Evolutionary conservation across 306 rosid species (phyloP), one percentile per base, ranked within the genome.

Genomic region (Acacia acuminata): DNA sequence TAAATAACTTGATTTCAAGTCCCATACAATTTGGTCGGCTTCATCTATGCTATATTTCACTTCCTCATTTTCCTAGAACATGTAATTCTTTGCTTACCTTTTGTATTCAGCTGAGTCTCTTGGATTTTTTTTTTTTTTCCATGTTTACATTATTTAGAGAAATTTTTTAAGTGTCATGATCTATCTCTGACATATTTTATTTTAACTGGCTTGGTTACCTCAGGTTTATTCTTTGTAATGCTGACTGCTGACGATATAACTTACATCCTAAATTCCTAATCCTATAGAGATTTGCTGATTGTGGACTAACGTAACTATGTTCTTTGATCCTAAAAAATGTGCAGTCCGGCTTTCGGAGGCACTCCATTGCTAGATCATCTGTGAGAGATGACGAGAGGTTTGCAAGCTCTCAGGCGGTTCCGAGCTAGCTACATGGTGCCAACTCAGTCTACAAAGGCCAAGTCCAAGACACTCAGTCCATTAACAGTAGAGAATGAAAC

Each of bases 371-470:
- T 11, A 94, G 97, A 5, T 87, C 97, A 38, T 78, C 88, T 0
- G 87, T 84, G 72, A 84, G 96, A 86, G 99, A 93, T 55, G 94
- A 93, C 0, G 94, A 89, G 78, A 92, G 97, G 86, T 89, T 93
- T 12, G 96, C 91, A 53, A 89, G 97, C 89, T 90, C 92, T 83
- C 87, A 86, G 20, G 66, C 94, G n/a, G 79, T 93, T 80, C 97
- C 96, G 0, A 93, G 97, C 81, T 96, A 93, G 97, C 81, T 96
- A 96, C 90, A 96, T 93, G 98, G 89, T 91, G 30, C 90, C 96
- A 24, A 92, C 99, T 17, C 85, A 91, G 84, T 96, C 99, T 8
- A 92, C 98, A 38, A 92, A 89, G 87, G 98, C 98, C 2, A 93
- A 90, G 90, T 87, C 94, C 40, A 92, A 90, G 89, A 73, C 91